Conservation (phyloP, 1,139 yeast species). For the Geotrichum phurueaensis region DNA sequence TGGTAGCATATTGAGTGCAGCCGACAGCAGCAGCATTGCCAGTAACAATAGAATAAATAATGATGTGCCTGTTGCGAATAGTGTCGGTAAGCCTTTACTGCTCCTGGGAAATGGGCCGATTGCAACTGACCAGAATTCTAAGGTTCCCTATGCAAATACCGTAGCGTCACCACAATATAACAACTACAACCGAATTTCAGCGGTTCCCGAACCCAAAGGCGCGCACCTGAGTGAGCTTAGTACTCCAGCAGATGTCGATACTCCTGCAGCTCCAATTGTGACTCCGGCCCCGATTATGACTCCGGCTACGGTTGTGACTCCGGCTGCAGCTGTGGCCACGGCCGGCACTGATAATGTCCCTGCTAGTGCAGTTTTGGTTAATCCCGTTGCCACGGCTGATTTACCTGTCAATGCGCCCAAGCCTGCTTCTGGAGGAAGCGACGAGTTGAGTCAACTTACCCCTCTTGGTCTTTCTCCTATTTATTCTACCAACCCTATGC, state of each 20-base stretch:
- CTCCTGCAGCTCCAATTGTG: not conserved
- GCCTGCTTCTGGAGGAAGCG: not conserved
- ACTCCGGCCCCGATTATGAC: no score
- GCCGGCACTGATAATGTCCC: not conserved
- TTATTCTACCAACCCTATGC: not conserved
- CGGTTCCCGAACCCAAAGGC: not conserved
- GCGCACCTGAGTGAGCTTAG: not conserved
- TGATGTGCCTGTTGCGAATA: not conserved
- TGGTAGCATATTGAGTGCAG: not conserved
- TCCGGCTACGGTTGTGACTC: no score
- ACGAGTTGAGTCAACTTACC: not conserved
- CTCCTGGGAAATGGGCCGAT: not conserved
- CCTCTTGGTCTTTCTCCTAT: not conserved
- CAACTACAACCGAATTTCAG: not conserved
- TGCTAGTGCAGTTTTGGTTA: not conserved
- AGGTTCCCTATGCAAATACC: not conserved
- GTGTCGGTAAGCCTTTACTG: not conserved
- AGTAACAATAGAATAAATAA: not conserved
- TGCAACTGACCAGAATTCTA: not conserved
- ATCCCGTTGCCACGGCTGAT: conserved; percentile 1
- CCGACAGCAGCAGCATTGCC: not conserved
- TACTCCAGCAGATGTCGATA: conserved; percentile 17
- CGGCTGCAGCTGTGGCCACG: not conserved
- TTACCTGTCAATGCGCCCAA: conserved; percentile 2
- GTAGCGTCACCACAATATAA: not conserved